These are phyloP conservation scores for Sonneratia alba DNA, from an alignment of 345 rosid species.

Conservation along the genomic window DNA sequence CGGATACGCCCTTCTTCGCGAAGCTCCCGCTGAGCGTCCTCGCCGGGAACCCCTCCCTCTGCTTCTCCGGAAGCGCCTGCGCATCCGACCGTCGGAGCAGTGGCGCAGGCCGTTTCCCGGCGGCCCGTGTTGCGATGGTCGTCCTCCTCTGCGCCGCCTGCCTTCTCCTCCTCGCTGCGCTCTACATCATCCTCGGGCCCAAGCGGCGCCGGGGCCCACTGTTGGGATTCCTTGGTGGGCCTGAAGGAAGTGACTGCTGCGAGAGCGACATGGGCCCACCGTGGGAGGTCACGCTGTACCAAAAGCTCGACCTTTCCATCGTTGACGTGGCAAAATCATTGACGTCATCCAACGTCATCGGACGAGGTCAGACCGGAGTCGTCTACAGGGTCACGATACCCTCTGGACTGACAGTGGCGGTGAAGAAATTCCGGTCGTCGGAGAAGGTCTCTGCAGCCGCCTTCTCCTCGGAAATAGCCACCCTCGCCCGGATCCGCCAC, in stretches of 20 bases:
- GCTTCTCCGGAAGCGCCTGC: slow-evolving; percentile 42
- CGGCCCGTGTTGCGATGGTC: slow-evolving; percentile 52
- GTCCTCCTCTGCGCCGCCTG: slow-evolving; percentile 55
- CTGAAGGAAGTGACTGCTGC: slow-evolving; percentile 19
- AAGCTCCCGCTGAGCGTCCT: slow-evolving; percentile 65
- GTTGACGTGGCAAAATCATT: slow-evolving; percentile 43
- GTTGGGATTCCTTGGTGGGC: slow-evolving; percentile 23
- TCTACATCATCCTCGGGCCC: slow-evolving; percentile 47
- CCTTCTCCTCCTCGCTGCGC: slow-evolving; percentile 52
- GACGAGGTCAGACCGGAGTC: slow-evolving; percentile 72
- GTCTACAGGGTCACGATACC: slow-evolving; percentile 52
- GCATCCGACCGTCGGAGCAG: slow-evolving; percentile 10
- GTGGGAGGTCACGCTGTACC: slow-evolving; percentile 78
- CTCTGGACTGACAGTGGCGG: slow-evolving; percentile 55
- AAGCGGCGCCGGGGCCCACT: slow-evolving; percentile 17
- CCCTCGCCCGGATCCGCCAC: slow-evolving; percentile 77
- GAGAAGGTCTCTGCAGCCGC: slow-evolving; percentile 46
- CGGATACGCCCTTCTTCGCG: slow-evolving; percentile 70
- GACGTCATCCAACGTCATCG: slow-evolving; percentile 52
- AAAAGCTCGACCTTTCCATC: slow-evolving; percentile 70
- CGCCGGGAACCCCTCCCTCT: slow-evolving; percentile 56
- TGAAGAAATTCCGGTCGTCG: slow-evolving; percentile 46
- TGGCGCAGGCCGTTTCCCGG: slow-evolving; percentile 12
- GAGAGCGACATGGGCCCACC: slow-evolving; percentile 61
- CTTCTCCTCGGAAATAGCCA: slow-evolving; percentile 66